phyloP scores from a whole-genome alignment of 2,329 filamentous ascomycete genomes.

The Fusarium bulbicola region DNA sequence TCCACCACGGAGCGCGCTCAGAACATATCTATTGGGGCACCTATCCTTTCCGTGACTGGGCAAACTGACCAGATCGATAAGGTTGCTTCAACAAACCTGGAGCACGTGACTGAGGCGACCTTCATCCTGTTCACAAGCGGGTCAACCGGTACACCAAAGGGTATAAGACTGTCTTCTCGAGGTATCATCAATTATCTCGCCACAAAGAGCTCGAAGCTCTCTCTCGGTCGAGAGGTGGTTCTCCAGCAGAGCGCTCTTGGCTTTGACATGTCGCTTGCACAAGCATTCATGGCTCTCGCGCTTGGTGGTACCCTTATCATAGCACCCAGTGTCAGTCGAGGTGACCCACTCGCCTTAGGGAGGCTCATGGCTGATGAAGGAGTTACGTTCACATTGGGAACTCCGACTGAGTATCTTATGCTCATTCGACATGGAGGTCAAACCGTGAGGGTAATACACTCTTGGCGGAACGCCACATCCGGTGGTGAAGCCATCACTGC shows the following conservation, averaged over 20 bases:
- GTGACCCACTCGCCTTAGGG: neutral
- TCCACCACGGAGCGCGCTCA: neutral
- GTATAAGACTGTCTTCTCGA: neutral
- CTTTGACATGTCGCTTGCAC: neutral
- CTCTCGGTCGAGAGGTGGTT: neutral
- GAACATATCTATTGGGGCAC: fast-evolving
- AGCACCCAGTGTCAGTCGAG: neutral
- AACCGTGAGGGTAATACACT: fast-evolving
- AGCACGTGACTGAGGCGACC: neutral
- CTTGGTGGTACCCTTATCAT: neutral
- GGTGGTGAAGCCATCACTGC: neutral
- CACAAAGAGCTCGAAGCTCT: neutral
- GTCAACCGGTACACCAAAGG: neutral
- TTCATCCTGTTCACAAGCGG: neutral
- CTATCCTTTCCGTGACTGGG: neutral
- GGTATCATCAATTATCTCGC: neutral
- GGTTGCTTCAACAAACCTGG: neutral
- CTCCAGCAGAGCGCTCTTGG: neutral
- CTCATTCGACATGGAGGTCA: neutral
- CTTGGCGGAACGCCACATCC: neutral
- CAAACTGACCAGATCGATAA: fast-evolving
- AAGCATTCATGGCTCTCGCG: neutral
- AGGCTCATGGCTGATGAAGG: neutral
- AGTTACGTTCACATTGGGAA: neutral
- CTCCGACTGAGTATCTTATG: neutral